These are phyloP conservation scores for Malassezia sympodialis DNA, from an alignment of 1,284 basidiomycete species.

Conservation along the genomic window DNA sequence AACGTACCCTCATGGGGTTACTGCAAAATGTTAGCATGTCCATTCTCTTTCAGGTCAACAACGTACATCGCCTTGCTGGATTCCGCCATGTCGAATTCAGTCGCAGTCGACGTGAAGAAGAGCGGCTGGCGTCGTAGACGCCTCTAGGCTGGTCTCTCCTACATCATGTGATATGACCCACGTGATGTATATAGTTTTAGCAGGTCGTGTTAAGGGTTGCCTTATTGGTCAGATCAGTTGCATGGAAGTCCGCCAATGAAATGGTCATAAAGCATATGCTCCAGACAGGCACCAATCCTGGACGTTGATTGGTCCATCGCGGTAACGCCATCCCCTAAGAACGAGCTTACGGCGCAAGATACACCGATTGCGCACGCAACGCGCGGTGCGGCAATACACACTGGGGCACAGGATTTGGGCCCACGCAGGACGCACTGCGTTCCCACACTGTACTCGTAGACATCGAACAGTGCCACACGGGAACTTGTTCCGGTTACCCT, in stretches of 20 bases:
- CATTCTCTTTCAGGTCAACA: neutral
- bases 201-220: neutral
- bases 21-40: slow-evolving; percentile 15
- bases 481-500: neutral
- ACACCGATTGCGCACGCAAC: neutral
- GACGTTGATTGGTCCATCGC: neutral
- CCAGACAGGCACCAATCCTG: neutral
- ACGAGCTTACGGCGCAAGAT: neutral
- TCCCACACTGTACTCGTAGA: neutral
- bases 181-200: slow-evolving; percentile 14
- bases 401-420: neutral
- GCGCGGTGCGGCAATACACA: neutral
- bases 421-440: neutral
- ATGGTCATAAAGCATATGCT: neutral
- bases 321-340: neutral
- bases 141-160: neutral
- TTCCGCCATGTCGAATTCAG: slow-evolving; percentile 34
- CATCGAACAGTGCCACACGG: neutral
- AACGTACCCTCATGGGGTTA: slow-evolving; percentile 46
- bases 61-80: slow-evolving; percentile 43
- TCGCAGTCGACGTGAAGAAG: slow-evolving; percentile 19
- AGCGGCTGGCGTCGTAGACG: neutral
- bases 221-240: slow-evolving; percentile 1
- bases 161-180: slow-evolving; percentile 12
- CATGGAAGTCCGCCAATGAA: neutral